Base-by-base conservation (phyloP, 208 protist species). In the Crithidia mellificae region DNA sequence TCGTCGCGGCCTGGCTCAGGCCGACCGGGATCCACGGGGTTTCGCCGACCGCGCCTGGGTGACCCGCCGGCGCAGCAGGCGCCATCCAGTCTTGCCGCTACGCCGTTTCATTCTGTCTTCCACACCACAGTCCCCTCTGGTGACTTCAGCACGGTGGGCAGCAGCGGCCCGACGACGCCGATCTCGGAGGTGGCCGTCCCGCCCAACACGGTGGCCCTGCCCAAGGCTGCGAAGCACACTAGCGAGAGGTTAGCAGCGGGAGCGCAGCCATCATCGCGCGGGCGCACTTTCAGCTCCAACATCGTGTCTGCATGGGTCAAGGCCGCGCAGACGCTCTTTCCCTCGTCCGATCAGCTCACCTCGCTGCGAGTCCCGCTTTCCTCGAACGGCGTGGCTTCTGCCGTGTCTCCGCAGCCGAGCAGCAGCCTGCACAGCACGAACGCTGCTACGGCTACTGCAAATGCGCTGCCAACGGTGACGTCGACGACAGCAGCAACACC, bases 311-410 rank as follows among this genome's bases (percentile, higher is more conserved):
- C 59, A 6, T 65, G 59, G 59, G 20, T 65, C 7, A 65, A 54
- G 2, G 25, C 59, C 5, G 59, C 59, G 24, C 44, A 65, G 43
- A 7, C 44, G 20, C 20, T 49, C 24, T 20, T 46, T 46, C 17
- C 30, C 12, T 14, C 46, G 2, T 20, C 59, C 7, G 15, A 19
- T 7, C 29, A 24, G 46, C 46, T 65, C 9, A 43, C 24, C 12
- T 65, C 59, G 32, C 47, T 65, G 47, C 59, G 47, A 2, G 59
- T 65, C 32, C 59, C 59, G 29, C 39, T 62, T 1, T 62, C 55
- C 2, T 20, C 55, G 25, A 43, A 22, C 32, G 22, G 22, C 22
- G 29, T 24, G 22, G 22, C 38, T 7, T 25, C 32, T 2, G n/a
- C n/a, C 3, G n/a, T 38, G 3, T 8, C 25, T 7, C 12, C 30